Conservation (phyloP, 1,139 yeast species). For the Nakaseomyces nivariensis region DNA sequence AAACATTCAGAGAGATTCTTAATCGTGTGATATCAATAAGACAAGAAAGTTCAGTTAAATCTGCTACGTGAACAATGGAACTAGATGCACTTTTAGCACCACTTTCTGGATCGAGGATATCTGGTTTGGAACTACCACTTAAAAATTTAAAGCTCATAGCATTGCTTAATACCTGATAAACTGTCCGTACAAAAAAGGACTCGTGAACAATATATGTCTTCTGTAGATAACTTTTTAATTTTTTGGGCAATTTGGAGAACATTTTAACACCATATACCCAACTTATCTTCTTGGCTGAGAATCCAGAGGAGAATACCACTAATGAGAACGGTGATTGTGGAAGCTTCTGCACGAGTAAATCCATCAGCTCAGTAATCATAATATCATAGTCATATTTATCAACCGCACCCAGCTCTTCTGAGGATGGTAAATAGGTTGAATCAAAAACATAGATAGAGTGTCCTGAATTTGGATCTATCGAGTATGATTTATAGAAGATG, state of each 20-base stretch:
- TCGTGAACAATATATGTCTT: constrained; percentile 81
- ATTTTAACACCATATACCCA: constrained; percentile 80
- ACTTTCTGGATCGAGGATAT: constrained; percentile 8
- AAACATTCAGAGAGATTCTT: constrained; percentile 68
- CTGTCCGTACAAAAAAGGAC: constrained; percentile 78
- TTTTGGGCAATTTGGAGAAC: constrained; percentile 56
- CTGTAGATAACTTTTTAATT: constrained; percentile 43
- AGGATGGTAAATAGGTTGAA: constrained; percentile 62
- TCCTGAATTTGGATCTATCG: constrained; percentile 50
- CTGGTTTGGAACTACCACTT: constrained; percentile 10
- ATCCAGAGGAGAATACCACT: constrained; percentile 71
- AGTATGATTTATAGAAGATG: constrained; percentile 50
- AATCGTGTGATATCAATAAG: constrained; percentile 64
- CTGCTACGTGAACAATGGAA: constrained; percentile 23
- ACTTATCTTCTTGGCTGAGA: constrained; percentile 42
- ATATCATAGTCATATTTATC: constrained; percentile 33
- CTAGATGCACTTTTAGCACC: constrained; percentile 4
- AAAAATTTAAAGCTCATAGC: constrained; percentile 41
- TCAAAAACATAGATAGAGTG: constrained; percentile 66
- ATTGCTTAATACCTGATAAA: constrained; percentile 63
- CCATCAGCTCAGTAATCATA: constrained; percentile 34
- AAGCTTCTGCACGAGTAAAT: constrained; percentile 29
- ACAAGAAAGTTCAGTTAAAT: constrained; percentile 52
- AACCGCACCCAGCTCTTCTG: constrained; percentile 21
- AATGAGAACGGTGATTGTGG: constrained; percentile 55